Base-by-base conservation (phyloP, 129 eudicot species). In the Deinandra increscens region DNA sequence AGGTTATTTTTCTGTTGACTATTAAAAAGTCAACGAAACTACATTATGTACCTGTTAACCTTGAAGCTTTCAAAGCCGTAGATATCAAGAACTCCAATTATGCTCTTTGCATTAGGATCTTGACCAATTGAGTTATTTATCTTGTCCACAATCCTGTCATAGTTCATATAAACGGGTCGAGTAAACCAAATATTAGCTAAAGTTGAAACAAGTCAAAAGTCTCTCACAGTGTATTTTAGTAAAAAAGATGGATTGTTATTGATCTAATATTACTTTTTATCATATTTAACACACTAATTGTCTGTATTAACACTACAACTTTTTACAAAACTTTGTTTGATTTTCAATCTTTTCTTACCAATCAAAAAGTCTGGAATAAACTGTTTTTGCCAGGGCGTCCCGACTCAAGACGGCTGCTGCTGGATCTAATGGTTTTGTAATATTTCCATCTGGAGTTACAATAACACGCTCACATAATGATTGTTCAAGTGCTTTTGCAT, bases 1-100 rank as follows among this genome's bases (percentile, higher is more conserved):
- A 81, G 64, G 64, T 77, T 71, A 29, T 69, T 72, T 22, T 60
- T 73, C 36, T 63, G 38, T 34, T 60, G 42, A 61, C 6, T 41
- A 2, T 60, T 61, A 50, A 56, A 9, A 60, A 20, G 6, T 22
- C 37, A 56, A 50, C 10, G 58, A 74, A 50, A 72, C 9, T 37
- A 53, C 46, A 33, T 49, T 63, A 74, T 22, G 36, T 75, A 94
- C 99, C 99, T 94, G 91, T 94, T 94, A 79, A 89, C 45, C 74
- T 94, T 94, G 88, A 94, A 94, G 88, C 97, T 90, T 81, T 94
- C 99, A 67, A 94, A 94, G 15, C 99, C 99, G 34, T 94, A 94
- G 3, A 94, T 94, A 84, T 94, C 99, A 68, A 94, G 99, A 76
- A 94, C 99, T 34, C 99, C 99, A 36, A 94, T 94, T 62, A 89